phyloP scores from a whole-genome alignment of 352 stramenopile species.

The Globisporangium paroecandrum region DNA sequence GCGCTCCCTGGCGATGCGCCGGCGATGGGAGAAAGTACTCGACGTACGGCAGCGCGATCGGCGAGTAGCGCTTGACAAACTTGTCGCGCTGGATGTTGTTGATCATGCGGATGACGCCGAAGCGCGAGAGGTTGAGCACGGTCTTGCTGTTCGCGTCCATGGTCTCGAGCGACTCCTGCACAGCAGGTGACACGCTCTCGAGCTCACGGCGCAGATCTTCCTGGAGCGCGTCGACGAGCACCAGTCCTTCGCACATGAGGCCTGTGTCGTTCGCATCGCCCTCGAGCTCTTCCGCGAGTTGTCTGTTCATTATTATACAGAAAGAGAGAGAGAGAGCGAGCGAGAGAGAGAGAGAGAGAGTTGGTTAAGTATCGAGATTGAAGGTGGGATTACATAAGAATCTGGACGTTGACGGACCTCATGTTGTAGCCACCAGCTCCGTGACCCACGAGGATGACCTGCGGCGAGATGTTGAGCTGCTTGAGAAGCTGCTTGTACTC shows the following conservation, averaged over 20 bases:
- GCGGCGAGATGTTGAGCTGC: conserved; percentile 47
- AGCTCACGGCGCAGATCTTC: conserved; percentile 60
- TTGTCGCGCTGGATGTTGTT: conserved; percentile 62
- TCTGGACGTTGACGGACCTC: conserved; percentile 23
- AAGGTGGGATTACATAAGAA: background rate
- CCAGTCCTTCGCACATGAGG: conserved; percentile 49
- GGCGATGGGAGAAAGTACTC: conserved; percentile 65
- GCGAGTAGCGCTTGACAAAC: conserved; percentile 48
- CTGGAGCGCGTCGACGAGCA: conserved; percentile 71
- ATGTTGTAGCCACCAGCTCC: conserved; percentile 82
- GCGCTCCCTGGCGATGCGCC: conserved; percentile 50
- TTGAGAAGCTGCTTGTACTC: conserved; percentile 67
- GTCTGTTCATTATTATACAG: conserved; percentile 13
- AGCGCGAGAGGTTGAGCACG: conserved; percentile 43
- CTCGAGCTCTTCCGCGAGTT: conserved; percentile 45
- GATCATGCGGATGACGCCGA: conserved; percentile 71
- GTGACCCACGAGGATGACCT: conserved; percentile 68
- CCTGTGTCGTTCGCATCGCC: conserved; percentile 15
- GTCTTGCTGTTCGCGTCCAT: conserved; percentile 67
- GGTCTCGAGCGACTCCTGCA: conserved; percentile 43
- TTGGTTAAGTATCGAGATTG: too few relatives aligned
- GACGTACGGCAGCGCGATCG: conserved; percentile 49
- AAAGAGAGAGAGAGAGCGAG: too few relatives aligned
- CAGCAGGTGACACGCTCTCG: conserved; percentile 56
- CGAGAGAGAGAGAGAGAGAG: too few relatives aligned